These are phyloP conservation scores for Blastomyces silverae DNA, from an alignment of 2,329 filamentous ascomycete genomes.

Conservation along the genomic window DNA sequence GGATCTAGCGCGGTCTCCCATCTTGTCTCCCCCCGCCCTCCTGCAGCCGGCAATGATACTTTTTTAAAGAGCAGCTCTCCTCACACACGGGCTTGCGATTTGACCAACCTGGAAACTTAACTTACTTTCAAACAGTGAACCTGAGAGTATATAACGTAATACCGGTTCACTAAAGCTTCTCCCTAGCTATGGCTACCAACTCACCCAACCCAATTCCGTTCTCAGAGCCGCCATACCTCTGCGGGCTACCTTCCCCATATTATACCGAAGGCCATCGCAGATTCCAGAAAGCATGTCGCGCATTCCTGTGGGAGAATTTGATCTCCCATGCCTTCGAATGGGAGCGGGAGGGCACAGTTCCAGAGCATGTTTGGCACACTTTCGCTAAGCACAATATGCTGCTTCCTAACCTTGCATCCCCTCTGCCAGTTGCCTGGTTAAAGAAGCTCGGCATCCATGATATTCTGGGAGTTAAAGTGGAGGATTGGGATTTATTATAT, in stretches of 20 bases:
- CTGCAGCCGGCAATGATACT: neutral
- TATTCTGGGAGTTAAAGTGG: conserved; percentile 60
- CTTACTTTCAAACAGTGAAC: neutral
- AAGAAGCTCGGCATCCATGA: conserved; percentile 59
- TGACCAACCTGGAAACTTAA: neutral
- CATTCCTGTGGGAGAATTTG: conserved; percentile 59
- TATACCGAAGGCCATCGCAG: conserved; percentile 58
- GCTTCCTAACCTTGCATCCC: conserved; percentile 61
- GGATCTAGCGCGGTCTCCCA: neutral
- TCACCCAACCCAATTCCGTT: conserved; percentile 52
- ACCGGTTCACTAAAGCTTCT: conserved; percentile 13
- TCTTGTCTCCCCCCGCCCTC: neutral
- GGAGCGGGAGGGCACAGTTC: conserved; percentile 59
- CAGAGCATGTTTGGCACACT: conserved; percentile 55
- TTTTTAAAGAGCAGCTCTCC: neutral
- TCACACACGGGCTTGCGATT: neutral
- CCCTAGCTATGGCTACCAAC: conserved; percentile 27
- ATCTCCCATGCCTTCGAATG: conserved; percentile 59
- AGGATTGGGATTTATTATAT: conserved; percentile 68
- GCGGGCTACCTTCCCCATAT: conserved; percentile 64
- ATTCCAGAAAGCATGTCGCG: conserved; percentile 62
- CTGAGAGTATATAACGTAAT: conserved; percentile 26
- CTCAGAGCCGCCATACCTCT: conserved; percentile 65
- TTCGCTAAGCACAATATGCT: conserved; percentile 64
- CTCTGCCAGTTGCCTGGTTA: conserved; percentile 61